Conservation (phyloP, 352 stramenopile genomes). For the Phytopythium mirpurense region DNA sequence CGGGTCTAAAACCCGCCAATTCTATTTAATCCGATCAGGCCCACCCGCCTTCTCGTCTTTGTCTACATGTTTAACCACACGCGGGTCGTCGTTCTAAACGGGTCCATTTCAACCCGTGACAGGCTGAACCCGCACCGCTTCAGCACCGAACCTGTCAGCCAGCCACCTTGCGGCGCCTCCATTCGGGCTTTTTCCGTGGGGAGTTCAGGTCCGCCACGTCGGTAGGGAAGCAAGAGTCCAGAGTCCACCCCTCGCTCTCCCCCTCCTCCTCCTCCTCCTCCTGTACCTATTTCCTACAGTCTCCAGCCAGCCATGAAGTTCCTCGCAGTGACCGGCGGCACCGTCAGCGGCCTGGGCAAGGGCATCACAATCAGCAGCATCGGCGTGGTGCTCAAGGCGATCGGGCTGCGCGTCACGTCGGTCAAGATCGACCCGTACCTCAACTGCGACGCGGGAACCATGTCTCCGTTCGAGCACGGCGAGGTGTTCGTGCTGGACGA, state of each 20-base stretch:
- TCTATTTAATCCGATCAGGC: no score
- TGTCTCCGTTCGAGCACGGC: slow-evolving; percentile 96
- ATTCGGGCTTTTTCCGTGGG: background rate
- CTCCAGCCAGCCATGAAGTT: slow-evolving; percentile 92
- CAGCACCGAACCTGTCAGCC: background rate
- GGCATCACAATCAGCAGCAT: slow-evolving; percentile 99
- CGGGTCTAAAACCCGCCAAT: no score
- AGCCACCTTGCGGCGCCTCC: no score
- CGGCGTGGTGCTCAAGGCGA: slow-evolving; percentile 95
- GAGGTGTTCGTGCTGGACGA: slow-evolving; percentile 98
- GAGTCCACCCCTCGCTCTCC: background rate
- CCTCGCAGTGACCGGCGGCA: slow-evolving; percentile 97
- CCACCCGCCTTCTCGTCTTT: background rate
- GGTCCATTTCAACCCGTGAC: background rate
- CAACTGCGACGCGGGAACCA: slow-evolving; percentile 98
- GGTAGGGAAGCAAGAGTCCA: no score
- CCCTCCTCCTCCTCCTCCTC: background rate
- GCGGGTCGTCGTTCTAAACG: background rate
- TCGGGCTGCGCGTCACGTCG: slow-evolving; percentile 92
- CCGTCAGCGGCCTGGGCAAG: slow-evolving; percentile 98
- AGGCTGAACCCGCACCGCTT: background rate
- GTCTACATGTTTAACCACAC: background rate
- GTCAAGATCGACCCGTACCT: slow-evolving; percentile 99
- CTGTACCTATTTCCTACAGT: background rate
- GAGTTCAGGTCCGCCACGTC: no score